phyloP scores from a whole-genome alignment of 2,329 filamentous ascomycete species.

The Alternaria arborescens region DNA sequence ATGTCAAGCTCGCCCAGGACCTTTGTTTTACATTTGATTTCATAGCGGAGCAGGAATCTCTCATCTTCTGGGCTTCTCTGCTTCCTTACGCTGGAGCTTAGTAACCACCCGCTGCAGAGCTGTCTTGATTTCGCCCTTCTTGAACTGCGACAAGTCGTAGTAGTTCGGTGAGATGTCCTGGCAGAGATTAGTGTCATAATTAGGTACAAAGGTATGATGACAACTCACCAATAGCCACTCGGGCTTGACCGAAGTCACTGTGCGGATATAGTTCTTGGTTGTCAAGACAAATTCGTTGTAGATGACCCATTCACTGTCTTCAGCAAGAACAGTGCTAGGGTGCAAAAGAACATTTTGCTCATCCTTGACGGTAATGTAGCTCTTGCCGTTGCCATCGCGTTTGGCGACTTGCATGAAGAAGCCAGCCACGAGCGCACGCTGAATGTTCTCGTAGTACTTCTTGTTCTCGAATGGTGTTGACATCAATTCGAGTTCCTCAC shows the following conservation, averaged over 20 bases:
- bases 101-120: slow-evolving; percentile 64
- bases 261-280: slow-evolving; percentile 97
- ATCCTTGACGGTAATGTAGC: slow-evolving; percentile 96
- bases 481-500: slow-evolving; percentile 81
- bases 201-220: neutral
- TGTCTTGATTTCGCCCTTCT: slow-evolving; percentile 84
- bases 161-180: slow-evolving; percentile 93
- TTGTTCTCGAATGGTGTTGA: slow-evolving; percentile 93
- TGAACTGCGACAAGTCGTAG: slow-evolving; percentile 85
- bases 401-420: slow-evolving; percentile 99
- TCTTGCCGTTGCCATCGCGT: slow-evolving; percentile 86
- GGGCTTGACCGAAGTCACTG: slow-evolving; percentile 87
- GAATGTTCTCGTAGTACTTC: slow-evolving; percentile 98
- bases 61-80: slow-evolving; percentile 30
- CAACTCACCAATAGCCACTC: slow-evolving; percentile 88
- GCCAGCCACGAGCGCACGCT: slow-evolving; percentile 86
- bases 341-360: slow-evolving; percentile 93
- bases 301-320: slow-evolving; percentile 94
- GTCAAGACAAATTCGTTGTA: slow-evolving; percentile 99
- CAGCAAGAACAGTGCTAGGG: slow-evolving; percentile 86
- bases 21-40: neutral
- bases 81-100: slow-evolving; percentile 63
- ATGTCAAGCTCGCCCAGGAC: neutral
- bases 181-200: slow-evolving; percentile 16
- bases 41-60: neutral